Evolutionary conservation across 345 rosid genomes (phyloP).

Genomic region (Moricandia arvensis): DNA sequence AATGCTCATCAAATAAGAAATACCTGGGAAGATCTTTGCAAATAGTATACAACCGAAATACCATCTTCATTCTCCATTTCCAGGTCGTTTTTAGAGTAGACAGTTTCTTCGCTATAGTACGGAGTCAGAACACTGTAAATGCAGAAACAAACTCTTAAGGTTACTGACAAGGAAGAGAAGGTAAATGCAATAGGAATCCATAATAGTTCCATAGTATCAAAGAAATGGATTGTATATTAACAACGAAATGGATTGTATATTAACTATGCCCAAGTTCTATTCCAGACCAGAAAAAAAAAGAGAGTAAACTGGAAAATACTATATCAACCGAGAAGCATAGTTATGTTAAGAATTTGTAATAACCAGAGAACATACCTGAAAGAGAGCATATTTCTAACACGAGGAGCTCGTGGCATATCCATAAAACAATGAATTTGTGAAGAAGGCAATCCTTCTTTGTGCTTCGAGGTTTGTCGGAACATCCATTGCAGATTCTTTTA

Average conservation of each 20-base stretch:
- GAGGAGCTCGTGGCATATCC: too few species aligned
- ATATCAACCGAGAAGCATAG: neutral
- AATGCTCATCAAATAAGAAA: constrained; percentile 16
- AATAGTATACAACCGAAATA: constrained; percentile 80
- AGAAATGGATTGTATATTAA: neutral
- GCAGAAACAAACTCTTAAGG: neutral
- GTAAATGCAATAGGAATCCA: neutral
- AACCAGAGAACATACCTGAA: too few species aligned
- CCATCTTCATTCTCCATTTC: constrained; percentile 98
- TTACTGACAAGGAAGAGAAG: constrained; percentile 10
- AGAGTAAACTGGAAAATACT: too few species aligned
- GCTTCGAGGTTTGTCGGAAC: too few species aligned
- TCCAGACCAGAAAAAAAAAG: neutral
- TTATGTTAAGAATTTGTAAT: neutral
- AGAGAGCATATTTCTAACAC: too few species aligned
- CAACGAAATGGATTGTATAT: neutral
- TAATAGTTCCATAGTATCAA: neutral
- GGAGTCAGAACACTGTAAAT: constrained; percentile 86
- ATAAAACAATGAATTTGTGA: too few species aligned
- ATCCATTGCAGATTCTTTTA: too few species aligned
- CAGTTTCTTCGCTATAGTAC: constrained; percentile 94
- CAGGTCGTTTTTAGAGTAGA: constrained; percentile 74
- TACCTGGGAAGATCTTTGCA: constrained; percentile 95
- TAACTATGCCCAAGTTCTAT: neutral
- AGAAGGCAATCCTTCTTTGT: too few species aligned